Percentiles rank a stretch among this genome's conserved stretches.
These are phyloP conservation scores for Quercus aquifolioides DNA, from an alignment of 306 rosid genomes.

Conservation along the genomic window DNA sequence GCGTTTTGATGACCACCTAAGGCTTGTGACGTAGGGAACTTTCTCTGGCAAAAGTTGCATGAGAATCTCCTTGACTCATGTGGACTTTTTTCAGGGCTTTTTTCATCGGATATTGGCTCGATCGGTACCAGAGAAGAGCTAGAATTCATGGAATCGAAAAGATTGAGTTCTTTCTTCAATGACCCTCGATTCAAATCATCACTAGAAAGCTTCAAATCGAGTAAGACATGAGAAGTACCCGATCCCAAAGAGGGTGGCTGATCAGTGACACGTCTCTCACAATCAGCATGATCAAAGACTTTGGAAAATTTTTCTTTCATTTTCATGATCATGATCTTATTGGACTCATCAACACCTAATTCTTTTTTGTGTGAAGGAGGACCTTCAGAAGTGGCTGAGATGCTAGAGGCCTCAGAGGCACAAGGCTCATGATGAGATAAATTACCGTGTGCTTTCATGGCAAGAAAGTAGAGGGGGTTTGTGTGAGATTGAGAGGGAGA, in stretches of 20 bases:
- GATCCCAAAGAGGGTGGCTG: conserved; percentile 2
- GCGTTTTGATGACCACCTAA: conserved; percentile 90
- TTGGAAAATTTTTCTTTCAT: conserved; percentile 11
- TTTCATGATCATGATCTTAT: conserved; percentile 13
- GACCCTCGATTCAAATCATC: neutral
- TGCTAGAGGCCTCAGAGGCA: conserved; percentile 41
- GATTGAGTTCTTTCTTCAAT: conserved; percentile 23
- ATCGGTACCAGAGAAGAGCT: neutral
- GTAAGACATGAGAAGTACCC: conserved; percentile 6
- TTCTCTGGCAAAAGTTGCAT: conserved; percentile 67
- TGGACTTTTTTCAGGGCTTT: neutral
- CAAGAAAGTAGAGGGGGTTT: neutral
- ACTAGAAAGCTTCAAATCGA: conserved; percentile 38
- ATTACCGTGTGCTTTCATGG: conserved; percentile 28
- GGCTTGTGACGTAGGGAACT: conserved; percentile 75
- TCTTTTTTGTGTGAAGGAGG: too few species aligned
- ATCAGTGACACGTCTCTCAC: neutral
- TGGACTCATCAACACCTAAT: neutral
- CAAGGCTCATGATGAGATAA: neutral
- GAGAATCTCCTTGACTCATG: conserved; percentile 37
- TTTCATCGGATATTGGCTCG: neutral
- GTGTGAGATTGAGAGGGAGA: neutral
- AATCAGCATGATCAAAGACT: neutral
- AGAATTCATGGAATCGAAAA: conserved; percentile 26
- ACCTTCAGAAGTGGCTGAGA: conserved; percentile 35